A percentile compares a stretch with the other conserved stretches of the same genome.
Evolutionary conservation across 257 asterid genomes (phyloP).

Genomic region (Solanum rostratum): DNA sequence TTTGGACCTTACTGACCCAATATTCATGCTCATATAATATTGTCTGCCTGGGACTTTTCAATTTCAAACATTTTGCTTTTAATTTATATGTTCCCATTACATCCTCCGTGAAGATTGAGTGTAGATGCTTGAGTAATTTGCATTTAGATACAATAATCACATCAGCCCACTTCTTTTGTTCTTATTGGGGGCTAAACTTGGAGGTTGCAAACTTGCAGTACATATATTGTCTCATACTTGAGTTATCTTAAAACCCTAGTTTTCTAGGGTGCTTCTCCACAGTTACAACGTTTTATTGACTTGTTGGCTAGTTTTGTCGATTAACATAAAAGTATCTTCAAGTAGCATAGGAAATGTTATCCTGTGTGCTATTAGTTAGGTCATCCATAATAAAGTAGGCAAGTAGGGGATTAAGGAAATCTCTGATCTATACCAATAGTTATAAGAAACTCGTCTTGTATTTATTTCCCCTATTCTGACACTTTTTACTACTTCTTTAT

Average conservation of each 20-base stretch:
- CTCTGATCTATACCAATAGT: not conserved
- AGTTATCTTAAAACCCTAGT: not conserved
- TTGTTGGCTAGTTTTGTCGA: not conserved
- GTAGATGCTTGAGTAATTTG: not conserved
- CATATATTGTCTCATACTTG: not conserved
- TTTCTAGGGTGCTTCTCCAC: not conserved
- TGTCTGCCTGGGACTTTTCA: not conserved
- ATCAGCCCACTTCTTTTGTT: not conserved
- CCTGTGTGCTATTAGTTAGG: not conserved
- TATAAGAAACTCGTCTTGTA: not conserved
- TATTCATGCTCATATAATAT: not conserved
- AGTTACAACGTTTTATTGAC: not conserved
- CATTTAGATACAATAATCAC: not conserved
- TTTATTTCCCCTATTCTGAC: not conserved
- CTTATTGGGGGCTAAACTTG: not conserved
- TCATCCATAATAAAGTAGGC: not conserved
- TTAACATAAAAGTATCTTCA: not conserved
- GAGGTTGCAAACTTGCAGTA: not conserved
- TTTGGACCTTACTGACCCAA: not conserved
- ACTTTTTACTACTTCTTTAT: not conserved
- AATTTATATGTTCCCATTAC: not conserved
- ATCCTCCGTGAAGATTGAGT: not conserved
- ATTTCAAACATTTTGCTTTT: not conserved
- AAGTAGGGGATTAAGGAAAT: not conserved
- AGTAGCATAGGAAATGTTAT: not conserved